Conservation (phyloP, 1,284 basidiomycete genomes). For the Kwoniella shivajii region DNA sequence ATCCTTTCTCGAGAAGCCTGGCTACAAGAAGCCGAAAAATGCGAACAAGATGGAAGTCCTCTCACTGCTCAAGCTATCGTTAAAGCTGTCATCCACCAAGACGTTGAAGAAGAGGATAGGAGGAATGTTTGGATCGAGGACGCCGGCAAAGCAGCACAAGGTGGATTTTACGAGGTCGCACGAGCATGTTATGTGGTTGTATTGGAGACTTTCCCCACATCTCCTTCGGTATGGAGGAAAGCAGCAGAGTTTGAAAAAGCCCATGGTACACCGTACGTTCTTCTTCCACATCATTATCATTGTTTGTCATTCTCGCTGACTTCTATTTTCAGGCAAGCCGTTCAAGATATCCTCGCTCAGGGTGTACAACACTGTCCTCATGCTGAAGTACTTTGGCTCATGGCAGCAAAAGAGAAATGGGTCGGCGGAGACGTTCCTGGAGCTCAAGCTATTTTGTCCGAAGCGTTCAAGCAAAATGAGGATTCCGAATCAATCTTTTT, state of each 20-base stretch:
- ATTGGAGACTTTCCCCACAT: slow-evolving; percentile 85
- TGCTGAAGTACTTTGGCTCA: slow-evolving; percentile 94
- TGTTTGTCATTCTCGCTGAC: neutral
- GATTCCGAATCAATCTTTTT: slow-evolving; percentile 97
- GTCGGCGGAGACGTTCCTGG: slow-evolving; percentile 80
- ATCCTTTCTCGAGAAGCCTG: slow-evolving; percentile 91
- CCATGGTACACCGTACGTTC: slow-evolving; percentile 72
- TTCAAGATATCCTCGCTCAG: slow-evolving; percentile 77
- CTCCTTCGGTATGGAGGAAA: slow-evolving; percentile 77
- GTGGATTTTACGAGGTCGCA: slow-evolving; percentile 77
- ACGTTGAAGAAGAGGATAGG: slow-evolving; percentile 91
- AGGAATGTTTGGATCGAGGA: slow-evolving; percentile 89
- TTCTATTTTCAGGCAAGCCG: slow-evolving; percentile 62
- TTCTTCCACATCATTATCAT: neutral
- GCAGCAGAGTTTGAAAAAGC: slow-evolving; percentile 90
- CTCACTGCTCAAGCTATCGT: slow-evolving; percentile 92
- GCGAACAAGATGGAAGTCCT: slow-evolving; percentile 81
- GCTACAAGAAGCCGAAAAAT: slow-evolving; percentile 91
- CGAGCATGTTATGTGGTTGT: slow-evolving; percentile 87
- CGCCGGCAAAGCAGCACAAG: slow-evolving; percentile 75
- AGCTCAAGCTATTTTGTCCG: slow-evolving; percentile 81
- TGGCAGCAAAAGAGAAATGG: slow-evolving; percentile 96
- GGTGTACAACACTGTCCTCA: slow-evolving; percentile 89
- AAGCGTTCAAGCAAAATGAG: slow-evolving; percentile 91
- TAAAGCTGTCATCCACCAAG: slow-evolving; percentile 91